phyloP scores from a whole-genome alignment of 768 basidiomycete species.

The Hericium alpestre region DNA sequence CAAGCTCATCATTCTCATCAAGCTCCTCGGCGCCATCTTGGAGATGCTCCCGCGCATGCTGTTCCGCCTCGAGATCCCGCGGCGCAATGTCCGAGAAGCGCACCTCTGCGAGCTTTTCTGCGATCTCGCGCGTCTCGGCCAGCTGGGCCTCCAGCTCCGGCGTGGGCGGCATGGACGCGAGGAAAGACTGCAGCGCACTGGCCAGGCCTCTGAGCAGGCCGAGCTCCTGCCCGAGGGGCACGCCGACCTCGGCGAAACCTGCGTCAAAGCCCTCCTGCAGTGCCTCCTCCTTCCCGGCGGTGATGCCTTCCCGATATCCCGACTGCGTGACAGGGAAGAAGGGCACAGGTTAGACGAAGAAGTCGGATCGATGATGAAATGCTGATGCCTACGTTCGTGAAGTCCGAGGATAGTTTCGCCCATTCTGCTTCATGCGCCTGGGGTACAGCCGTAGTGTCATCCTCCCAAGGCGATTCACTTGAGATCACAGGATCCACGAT shows the following conservation, averaged over 20 bases:
- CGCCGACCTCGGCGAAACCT: constrained; percentile 66
- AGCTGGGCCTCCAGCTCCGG: constrained; percentile 18
- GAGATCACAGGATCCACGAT: background rate
- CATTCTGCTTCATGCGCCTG: constrained; percentile 44
- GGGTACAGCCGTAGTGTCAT: constrained; percentile 21
- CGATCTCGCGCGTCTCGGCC: constrained; percentile 42
- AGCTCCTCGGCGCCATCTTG: constrained; percentile 26
- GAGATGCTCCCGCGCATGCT: constrained; percentile 62
- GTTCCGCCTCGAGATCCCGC: constrained; percentile 65
- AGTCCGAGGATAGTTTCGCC: constrained; percentile 55
- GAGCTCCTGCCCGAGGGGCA: constrained; percentile 64
- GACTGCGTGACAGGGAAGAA: constrained; percentile 35
- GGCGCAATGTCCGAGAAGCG: constrained; percentile 67
- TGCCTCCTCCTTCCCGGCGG: constrained; percentile 77
- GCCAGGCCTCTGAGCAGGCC: constrained; percentile 68
- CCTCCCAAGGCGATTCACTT: constrained; percentile 51
- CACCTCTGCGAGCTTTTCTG: constrained; percentile 43
- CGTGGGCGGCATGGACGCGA: constrained; percentile 26
- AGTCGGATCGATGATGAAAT: background rate
- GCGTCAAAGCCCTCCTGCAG: constrained; percentile 87
- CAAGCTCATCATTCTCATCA: constrained; percentile 8
- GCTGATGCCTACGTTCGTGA: constrained; percentile 46
- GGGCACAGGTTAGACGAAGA: background rate
- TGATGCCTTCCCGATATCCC: constrained; percentile 95
- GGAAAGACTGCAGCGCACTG: constrained; percentile 49